A percentile compares a stretch with the other conserved stretches of the same genome.
These are phyloP conservation scores for Epicoccum nigrum DNA, from an alignment of 2,329 filamentous ascomycete genomes.

Conservation along the genomic window DNA sequence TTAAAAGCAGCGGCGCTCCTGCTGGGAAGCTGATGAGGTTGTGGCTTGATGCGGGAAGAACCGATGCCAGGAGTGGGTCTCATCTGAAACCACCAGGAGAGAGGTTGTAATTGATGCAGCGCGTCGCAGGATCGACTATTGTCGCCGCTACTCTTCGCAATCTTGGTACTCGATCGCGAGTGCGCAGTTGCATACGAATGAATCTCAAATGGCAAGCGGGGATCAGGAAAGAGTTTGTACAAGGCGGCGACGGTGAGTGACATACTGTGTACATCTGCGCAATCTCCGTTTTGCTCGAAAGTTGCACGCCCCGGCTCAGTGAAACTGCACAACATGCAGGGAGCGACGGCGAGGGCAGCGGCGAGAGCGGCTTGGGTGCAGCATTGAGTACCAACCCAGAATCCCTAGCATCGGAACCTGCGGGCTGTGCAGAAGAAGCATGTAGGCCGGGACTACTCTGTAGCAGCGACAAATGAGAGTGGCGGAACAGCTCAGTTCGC, in stretches of 20 bases:
- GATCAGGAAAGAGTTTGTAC: too few species aligned
- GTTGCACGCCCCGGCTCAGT: constrained; percentile 11
- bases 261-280: too few species aligned
- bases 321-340: constrained; percentile 13
- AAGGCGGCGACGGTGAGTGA: constrained; percentile 1
- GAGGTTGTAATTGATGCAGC: background rate
- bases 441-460: constrained; percentile 8
- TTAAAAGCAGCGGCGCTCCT: background rate
- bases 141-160: background rate
- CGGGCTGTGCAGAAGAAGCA: constrained; percentile 16
- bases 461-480: constrained; percentile 8
- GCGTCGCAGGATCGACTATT: background rate
- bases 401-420: constrained; percentile 13
- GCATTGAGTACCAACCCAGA: constrained; percentile 6
- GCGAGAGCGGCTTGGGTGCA: constrained; percentile 3
- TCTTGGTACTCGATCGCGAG: background rate
- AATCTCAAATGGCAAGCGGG: too few species aligned
- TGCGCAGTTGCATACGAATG: too few species aligned
- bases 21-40: constrained; percentile 6
- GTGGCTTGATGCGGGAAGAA: constrained; percentile 10
- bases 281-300: constrained; percentile 12
- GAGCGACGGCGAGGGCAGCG: constrained; percentile 6
- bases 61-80: constrained; percentile 6
- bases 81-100: constrained; percentile 5
- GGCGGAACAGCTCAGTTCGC: constrained; percentile 1